phyloP scores from a whole-genome alignment of 164 flowering plant genomes.

The Tinospora cordifolia region DNA sequence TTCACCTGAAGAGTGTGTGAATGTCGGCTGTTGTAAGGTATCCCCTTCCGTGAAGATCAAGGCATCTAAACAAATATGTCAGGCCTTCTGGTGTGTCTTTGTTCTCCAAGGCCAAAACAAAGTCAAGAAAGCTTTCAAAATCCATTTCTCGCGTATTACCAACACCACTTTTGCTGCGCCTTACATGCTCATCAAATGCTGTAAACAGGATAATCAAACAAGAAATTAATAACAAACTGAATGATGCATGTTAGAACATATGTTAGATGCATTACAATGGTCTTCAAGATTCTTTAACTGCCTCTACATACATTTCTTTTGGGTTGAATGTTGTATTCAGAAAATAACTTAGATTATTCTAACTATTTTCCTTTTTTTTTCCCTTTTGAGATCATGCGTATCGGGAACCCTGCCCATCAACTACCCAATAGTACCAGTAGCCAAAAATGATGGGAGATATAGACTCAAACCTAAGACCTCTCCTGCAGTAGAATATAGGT shows the following conservation, averaged over 20 bases:
- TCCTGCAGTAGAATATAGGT: too few species aligned
- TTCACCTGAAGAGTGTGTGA: constrained; percentile 91
- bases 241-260: neutral
- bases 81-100: constrained; percentile 93
- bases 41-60: constrained; percentile 88
- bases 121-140: constrained; percentile 90
- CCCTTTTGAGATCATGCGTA: too few species aligned
- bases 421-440: too few species aligned
- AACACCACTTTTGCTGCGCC: constrained; percentile 76
- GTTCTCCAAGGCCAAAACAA: constrained; percentile 89
- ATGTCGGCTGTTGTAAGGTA: constrained; percentile 89
- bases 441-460: too few species aligned
- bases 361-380: too few species aligned
- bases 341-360: too few species aligned
- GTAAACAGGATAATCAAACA: constrained; percentile 8
- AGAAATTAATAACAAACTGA: neutral
- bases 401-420: too few species aligned
- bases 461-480: too few species aligned
- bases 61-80: constrained; percentile 85
- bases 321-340: too few species aligned
- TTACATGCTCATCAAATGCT: constrained; percentile 97
- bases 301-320: too few species aligned
- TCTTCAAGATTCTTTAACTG: too few species aligned
- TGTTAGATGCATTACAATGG: too few species aligned
- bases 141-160: constrained; percentile 90